Conservation (phyloP, 140 eudicot species). For the Ambrosia hybrid region DNA sequence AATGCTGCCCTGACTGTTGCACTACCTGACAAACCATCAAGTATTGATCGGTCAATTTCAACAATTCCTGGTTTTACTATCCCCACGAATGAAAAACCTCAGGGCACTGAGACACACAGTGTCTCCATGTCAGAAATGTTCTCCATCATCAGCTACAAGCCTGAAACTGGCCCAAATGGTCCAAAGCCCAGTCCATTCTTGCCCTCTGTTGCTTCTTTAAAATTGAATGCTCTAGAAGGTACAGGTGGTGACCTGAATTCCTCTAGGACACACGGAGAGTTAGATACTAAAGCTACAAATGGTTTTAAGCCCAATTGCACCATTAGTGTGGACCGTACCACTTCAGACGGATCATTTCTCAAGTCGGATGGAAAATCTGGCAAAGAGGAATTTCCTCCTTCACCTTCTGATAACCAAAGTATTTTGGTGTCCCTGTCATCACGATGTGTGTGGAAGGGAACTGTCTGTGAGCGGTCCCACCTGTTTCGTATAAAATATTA, state of each 20-base stretch:
- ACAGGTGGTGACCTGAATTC: slow-evolving; percentile 34
- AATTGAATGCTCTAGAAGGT: slow-evolving; percentile 17
- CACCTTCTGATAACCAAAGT: slow-evolving; percentile 93
- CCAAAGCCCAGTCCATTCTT: slow-evolving; percentile 28
- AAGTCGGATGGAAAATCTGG: slow-evolving; percentile 40
- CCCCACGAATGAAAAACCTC: slow-evolving; percentile 45
- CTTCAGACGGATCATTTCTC: slow-evolving; percentile 32
- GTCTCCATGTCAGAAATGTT: slow-evolving; percentile 55
- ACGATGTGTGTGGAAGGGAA: slow-evolving; percentile 98
- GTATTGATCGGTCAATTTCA: slow-evolving; percentile 80
- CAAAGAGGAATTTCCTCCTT: slow-evolving; percentile 91
- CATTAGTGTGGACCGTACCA: slow-evolving; percentile 15
- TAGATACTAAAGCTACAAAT: slow-evolving; percentile 5
- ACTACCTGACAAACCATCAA: slow-evolving; percentile 77
- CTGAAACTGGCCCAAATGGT: slow-evolving; percentile 25
- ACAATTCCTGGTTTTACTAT: slow-evolving; percentile 64
- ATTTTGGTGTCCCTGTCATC: slow-evolving; percentile 91
- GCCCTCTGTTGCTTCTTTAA: slow-evolving; percentile 35
- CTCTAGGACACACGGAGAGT: slow-evolving; percentile 22
- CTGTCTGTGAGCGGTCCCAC: slow-evolving; percentile 95
- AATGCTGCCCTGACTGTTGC: slow-evolving; percentile 71
- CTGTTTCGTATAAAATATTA: slow-evolving; percentile 93
- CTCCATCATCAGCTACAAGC: slow-evolving; percentile 36
- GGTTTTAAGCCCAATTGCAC: slow-evolving; percentile 24
- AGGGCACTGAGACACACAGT: slow-evolving; percentile 46